These are phyloP conservation scores for Elsinoe ampelina DNA, from an alignment of 2,329 filamentous ascomycete genomes.

Conservation along the genomic window DNA sequence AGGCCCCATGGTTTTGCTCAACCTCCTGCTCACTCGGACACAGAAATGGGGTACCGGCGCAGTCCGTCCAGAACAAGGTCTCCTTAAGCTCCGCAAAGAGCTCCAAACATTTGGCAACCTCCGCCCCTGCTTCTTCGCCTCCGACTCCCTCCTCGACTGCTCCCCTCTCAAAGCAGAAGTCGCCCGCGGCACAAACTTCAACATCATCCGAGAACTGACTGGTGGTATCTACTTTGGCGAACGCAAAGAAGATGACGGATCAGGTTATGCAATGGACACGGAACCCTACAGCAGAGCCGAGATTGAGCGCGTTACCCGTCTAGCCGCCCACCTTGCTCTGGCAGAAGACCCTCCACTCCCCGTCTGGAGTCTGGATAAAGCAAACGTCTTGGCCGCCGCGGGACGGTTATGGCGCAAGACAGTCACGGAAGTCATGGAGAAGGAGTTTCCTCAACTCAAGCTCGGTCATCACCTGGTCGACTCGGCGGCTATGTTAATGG, in stretches of 20 bases:
- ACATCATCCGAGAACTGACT: conserved; percentile 84
- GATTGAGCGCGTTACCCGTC: conserved; percentile 76
- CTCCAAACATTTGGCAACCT: conserved; percentile 92
- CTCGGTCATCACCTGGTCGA: conserved; percentile 88
- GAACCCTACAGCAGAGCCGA: conserved; percentile 78
- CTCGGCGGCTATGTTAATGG: conserved; percentile 93
- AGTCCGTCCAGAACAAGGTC: conserved; percentile 84
- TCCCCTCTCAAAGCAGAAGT: conserved; percentile 82
- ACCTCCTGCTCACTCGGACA: conserved; percentile 15
- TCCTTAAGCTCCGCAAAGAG: conserved; percentile 85
- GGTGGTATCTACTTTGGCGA: conserved; percentile 95
- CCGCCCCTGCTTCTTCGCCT: conserved; percentile 90
- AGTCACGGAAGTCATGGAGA: conserved; percentile 72
- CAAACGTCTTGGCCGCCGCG: conserved; percentile 79
- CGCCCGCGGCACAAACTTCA: conserved; percentile 81
- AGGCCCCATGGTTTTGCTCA: not conserved
- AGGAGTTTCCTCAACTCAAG: conserved; percentile 81
- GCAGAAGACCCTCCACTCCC: conserved; percentile 65
- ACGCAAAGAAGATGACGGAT: conserved; percentile 68
- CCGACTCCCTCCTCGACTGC: conserved; percentile 69
- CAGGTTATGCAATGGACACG: conserved; percentile 68
- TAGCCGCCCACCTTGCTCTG: conserved; percentile 73
- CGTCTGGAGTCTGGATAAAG: conserved; percentile 88
- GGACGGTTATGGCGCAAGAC: conserved; percentile 82
- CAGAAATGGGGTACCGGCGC: conserved; percentile 83